Conservation (phyloP, 169 alveolate genomes). For the Plasmodium gallinaceum region DNA sequence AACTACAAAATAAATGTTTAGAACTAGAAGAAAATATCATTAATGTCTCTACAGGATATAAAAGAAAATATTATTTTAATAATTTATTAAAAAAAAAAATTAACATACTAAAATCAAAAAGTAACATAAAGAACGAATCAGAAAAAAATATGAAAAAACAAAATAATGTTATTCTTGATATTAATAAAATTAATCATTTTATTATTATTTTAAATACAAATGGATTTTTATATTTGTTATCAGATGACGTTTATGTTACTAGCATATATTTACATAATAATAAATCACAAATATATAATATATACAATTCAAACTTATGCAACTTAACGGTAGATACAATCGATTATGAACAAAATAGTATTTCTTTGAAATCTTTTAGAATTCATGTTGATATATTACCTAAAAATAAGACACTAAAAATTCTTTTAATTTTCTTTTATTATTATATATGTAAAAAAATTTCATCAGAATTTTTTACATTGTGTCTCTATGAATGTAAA, state of each 20-base stretch:
- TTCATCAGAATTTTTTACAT: slow-evolving; percentile 34
- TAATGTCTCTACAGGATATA: slow-evolving; percentile 33
- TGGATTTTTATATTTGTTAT: slow-evolving; percentile 62
- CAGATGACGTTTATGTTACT: slow-evolving; percentile 51
- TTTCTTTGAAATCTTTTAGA: slow-evolving; percentile 35
- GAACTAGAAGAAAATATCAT: slow-evolving; percentile 11
- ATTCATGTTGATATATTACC: slow-evolving; percentile 64
- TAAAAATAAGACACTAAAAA: slow-evolving; percentile 39
- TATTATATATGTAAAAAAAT: slow-evolving; percentile 73
- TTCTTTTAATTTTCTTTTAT: slow-evolving; percentile 55
- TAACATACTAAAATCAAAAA: slow-evolving; percentile 21
- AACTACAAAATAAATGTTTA: neutral
- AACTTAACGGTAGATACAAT: slow-evolving; percentile 65
- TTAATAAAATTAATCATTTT: slow-evolving; percentile 46
- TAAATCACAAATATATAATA: slow-evolving; percentile 45
- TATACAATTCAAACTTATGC: slow-evolving; percentile 43
- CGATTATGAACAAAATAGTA: slow-evolving; percentile 24
- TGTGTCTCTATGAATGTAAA: slow-evolving; percentile 65
- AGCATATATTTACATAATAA: slow-evolving; percentile 42
- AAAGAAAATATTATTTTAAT: slow-evolving; percentile 4
- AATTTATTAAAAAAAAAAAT: slow-evolving; percentile 12
- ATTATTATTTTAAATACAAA: slow-evolving; percentile 51
- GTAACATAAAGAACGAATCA: neutral
- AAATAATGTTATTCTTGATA: slow-evolving; percentile 24
- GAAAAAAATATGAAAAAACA: neutral